These are phyloP conservation scores for Protea cynaroides DNA, from an alignment of 164 flowering plant species.

Conservation along the genomic window DNA sequence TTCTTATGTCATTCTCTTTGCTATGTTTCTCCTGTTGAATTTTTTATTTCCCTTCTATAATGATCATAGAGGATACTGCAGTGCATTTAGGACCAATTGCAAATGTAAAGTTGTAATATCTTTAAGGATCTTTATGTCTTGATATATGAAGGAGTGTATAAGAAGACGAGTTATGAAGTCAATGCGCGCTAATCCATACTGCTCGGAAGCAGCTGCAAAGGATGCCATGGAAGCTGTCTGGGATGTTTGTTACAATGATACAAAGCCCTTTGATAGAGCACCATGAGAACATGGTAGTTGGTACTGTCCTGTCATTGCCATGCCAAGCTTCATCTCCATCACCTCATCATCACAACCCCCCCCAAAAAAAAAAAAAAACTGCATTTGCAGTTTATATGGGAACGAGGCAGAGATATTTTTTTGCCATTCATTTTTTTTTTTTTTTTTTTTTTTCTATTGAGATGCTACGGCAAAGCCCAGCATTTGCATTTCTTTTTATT, in stretches of 20 bases:
- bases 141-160: constrained; percentile 63
- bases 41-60: not conserved
- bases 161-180: constrained; percentile 87
- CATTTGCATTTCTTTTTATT: no score
- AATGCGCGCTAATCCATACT: constrained; percentile 61
- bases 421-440: no score
- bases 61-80: not conserved
- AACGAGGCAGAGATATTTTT: no score
- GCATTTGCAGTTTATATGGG: no score
- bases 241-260: constrained; percentile 95
- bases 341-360: no score
- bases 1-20: not conserved
- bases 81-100: not conserved
- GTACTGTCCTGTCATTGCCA: no score
- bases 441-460: no score
- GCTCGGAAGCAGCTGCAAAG: constrained; percentile 78
- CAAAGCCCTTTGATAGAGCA: constrained; percentile 91
- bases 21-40: not conserved
- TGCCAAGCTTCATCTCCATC: no score
- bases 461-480: no score
- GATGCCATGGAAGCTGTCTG: constrained; percentile 96
- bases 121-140: not conserved
- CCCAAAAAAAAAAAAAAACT: no score
- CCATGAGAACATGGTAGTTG: constrained; percentile 34
- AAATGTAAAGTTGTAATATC: not conserved